A percentile compares a stretch with the other conserved stretches of the same genome.
Evolutionary conservation across 345 rosid genomes (phyloP).

Genomic region (Excoecaria cochinchinensis): DNA sequence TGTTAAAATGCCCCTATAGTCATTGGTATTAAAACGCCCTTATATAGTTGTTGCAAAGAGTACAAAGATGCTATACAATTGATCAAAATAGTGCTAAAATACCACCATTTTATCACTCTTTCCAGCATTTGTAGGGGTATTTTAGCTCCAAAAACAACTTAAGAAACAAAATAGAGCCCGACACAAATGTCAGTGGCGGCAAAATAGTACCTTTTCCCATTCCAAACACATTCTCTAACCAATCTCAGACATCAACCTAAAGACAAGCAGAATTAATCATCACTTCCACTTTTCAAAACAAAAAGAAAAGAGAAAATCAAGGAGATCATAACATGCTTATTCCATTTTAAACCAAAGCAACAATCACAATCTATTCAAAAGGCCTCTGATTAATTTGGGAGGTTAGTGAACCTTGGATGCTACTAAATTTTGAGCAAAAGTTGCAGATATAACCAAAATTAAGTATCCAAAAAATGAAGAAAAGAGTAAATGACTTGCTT

Average conservation of each 20-base stretch:
- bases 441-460: not conserved
- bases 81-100: too few relatives aligned
- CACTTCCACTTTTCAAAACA: not conserved
- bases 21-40: too few relatives aligned
- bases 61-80: too few relatives aligned
- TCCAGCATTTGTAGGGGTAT: too few relatives aligned
- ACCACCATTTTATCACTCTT: too few relatives aligned
- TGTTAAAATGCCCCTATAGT: too few relatives aligned
- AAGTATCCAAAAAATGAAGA: not conserved
- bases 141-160: too few relatives aligned
- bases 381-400: not conserved
- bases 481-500: not conserved
- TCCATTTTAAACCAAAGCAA: not conserved
- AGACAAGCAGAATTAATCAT: not conserved
- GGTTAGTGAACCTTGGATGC: not conserved
- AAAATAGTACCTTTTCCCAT: too few relatives aligned
- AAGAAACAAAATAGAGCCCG: too few relatives aligned
- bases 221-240: not conserved
- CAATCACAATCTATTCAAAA: slow-evolving; percentile 1
- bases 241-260: not conserved
- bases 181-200: too few relatives aligned
- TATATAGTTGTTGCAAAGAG: too few relatives aligned
- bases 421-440: not conserved
- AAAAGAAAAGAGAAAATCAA: not conserved
- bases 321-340: not conserved